Evolutionary conservation across 441 rosid genomes (phyloP), one percentile per base, ranked within the genome.

Genomic region (Bruguiera hainesii): DNA sequence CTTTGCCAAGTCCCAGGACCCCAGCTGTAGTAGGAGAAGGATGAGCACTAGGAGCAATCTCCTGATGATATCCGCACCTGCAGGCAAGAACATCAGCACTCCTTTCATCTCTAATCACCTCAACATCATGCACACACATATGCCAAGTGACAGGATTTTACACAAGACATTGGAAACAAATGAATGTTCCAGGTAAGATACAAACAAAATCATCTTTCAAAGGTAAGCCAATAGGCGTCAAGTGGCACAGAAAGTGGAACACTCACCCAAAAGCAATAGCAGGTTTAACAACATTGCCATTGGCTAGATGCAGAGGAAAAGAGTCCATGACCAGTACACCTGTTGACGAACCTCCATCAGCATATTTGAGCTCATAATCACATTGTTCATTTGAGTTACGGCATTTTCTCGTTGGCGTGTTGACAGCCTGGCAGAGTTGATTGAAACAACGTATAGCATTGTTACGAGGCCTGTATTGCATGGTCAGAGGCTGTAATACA

Each of bases 21-120:
- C 98, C 99, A 0, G 83, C 78, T 7, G 90, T 88, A 57, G 92
- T 90, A 48, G 90, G 68, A 63, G 91, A 87, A 80, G 86, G 78
- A 53, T 52, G 39, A 0, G 84, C 79, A 8, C 79, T 64, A 13
- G 0, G 2, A 23, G 89, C 91, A 35, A 88, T 82, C n/a, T 75
- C 55, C 71, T 85, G 96, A 84, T 92, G 90, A 56, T 95, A 92
- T 60, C 98, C 99, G 7, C 99, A 90, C 65, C 97, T 95, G 79
- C 67, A 69, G 35, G 67, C 21, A 64, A 68, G 60, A 69, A 5
- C 33, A 69, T 49, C 61, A 73, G 52, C 31, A 56, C 20, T 23
- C 64, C 13, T 42, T 13, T 13, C 21, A 20, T 55, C 29, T 55
- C 58, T 2, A 42, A 0, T 42, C 48, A 21, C 15, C 16, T 55